These are phyloP conservation scores for Rubia yunnanensis DNA, from an alignment of 257 asterid species.

Conservation along the genomic window DNA sequence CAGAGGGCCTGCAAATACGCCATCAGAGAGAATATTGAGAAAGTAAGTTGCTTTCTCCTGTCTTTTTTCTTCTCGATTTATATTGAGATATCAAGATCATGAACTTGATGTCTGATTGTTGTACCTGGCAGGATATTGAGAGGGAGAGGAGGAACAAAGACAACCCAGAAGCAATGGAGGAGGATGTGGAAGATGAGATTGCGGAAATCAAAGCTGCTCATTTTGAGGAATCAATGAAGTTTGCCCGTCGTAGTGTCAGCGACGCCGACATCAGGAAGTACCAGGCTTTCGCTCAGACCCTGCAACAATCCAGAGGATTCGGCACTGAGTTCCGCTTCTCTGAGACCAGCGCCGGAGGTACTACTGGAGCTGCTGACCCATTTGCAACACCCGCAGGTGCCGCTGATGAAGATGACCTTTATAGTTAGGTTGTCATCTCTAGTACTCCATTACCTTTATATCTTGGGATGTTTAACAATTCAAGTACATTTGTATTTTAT, in stretches of 20 bases:
- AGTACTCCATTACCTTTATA: background rate
- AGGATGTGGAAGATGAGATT: conserved; percentile 62
- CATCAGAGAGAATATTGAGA: conserved; percentile 83
- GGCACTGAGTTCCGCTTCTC: conserved; percentile 65
- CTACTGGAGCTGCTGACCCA: conserved; percentile 37
- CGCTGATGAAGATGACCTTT: conserved; percentile 34
- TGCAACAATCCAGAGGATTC: conserved; percentile 82
- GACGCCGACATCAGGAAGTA: conserved; percentile 78
- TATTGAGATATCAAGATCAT: background rate
- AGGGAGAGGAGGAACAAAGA: conserved; percentile 60
- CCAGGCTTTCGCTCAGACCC: conserved; percentile 70
- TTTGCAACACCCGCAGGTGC: conserved; percentile 33
- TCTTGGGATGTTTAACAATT: conserved; percentile 2
- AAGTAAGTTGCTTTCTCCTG: conserved; percentile 32
- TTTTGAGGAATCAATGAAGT: conserved; percentile 86
- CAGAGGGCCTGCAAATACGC: conserved; percentile 93
- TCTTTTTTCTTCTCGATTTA: background rate
- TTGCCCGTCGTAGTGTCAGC: conserved; percentile 70
- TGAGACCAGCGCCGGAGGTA: conserved; percentile 24
- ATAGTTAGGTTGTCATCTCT: conserved; percentile 20
- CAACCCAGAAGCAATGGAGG: conserved; percentile 77
- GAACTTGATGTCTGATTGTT: background rate
- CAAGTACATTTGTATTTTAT: background rate
- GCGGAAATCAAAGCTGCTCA: conserved; percentile 67
- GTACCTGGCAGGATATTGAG: conserved; percentile 52